phyloP scores from a whole-genome alignment of 257 asterid genomes.

The Solanum infundibuliforme region DNA sequence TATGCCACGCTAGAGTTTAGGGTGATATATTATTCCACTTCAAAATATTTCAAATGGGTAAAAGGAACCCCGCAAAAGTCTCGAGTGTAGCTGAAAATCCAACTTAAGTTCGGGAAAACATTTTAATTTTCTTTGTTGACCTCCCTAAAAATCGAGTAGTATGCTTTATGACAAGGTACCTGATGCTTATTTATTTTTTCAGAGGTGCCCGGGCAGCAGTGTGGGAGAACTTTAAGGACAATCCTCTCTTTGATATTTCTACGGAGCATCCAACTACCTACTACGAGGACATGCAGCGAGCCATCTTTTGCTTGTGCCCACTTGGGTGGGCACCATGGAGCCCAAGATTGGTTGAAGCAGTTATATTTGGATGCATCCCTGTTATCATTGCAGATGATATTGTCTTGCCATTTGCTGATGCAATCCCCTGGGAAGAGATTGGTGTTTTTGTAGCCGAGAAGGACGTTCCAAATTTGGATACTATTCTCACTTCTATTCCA shows the following conservation, averaged over 20 bases:
- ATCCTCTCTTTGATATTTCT: slow-evolving; percentile 78
- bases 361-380: slow-evolving; percentile 82
- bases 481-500: slow-evolving; percentile 74
- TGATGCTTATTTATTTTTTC: slow-evolving; percentile 6
- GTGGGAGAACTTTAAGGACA: slow-evolving; percentile 90
- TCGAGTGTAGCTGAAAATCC: background rate
- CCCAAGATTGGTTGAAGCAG: slow-evolving; percentile 90
- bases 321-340: slow-evolving; percentile 99
- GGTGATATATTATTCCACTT: background rate
- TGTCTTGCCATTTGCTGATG: slow-evolving; percentile 86
- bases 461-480: slow-evolving; percentile 72
- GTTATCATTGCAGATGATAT: slow-evolving; percentile 90
- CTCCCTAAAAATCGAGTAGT: background rate
- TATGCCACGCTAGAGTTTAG: background rate
- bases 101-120: background rate
- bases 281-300: slow-evolving; percentile 90
- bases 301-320: slow-evolving; percentile 82
- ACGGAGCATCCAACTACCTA: slow-evolving; percentile 83
- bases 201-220: slow-evolving; percentile 96
- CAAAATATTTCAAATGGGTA: background rate
- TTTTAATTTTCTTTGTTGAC: background rate
- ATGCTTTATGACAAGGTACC: background rate
- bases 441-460: slow-evolving; percentile 76
- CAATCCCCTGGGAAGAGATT: slow-evolving; percentile 94
- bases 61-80: background rate